These are phyloP conservation scores for Leishmania major DNA, from an alignment of 208 protist species.

Conservation along the genomic window DNA sequence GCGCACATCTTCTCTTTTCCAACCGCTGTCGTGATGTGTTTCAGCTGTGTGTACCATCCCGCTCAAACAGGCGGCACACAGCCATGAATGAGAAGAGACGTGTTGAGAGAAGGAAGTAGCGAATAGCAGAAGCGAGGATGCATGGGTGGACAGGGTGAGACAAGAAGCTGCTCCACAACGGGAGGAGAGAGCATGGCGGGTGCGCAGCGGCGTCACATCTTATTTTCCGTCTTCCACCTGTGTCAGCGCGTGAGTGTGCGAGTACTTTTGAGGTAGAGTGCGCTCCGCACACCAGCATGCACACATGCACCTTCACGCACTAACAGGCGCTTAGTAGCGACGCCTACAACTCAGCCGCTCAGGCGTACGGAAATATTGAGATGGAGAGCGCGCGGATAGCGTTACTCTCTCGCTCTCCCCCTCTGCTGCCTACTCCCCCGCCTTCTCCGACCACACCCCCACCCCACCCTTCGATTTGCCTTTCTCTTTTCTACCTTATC, in stretches of 20 bases:
- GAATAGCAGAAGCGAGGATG: background rate
- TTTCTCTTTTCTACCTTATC: background rate
- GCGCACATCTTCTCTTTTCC: background rate
- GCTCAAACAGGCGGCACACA: background rate
- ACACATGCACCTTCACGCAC: background rate
- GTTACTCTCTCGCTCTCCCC: background rate
- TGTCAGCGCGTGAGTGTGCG: slow-evolving; percentile 1
- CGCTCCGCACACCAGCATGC: background rate
- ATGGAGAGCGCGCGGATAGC: background rate
- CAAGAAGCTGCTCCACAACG: background rate
- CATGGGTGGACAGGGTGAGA: background rate
- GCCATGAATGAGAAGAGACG: background rate
- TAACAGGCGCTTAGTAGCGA: background rate
- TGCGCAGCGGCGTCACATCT: background rate
- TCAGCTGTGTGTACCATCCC: background rate
- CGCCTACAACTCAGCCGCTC: background rate
- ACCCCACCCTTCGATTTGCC: background rate
- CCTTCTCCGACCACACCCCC: background rate
- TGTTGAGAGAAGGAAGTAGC: too few species aligned
- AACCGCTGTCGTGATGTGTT: background rate
- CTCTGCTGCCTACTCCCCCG: background rate
- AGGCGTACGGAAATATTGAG: background rate
- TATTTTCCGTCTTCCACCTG: background rate
- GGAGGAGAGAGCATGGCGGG: background rate
- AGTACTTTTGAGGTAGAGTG: background rate